phyloP scores from a whole-genome alignment of 2,329 filamentous ascomycete genomes.

The Talaromyces atroroseus region DNA sequence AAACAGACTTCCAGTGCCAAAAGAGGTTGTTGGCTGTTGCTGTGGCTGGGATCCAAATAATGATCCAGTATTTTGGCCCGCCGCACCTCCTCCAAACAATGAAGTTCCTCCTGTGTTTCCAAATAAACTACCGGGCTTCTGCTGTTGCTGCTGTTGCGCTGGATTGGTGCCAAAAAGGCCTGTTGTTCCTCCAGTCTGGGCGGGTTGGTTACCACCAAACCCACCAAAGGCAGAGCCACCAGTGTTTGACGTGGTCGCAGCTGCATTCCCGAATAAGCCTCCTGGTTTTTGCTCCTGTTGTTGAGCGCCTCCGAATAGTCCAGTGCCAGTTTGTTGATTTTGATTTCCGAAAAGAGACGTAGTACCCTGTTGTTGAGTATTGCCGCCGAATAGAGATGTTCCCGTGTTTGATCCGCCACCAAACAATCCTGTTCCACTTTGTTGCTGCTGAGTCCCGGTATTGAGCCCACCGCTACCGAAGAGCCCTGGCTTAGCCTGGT shows the following conservation, averaged over 20 bases:
- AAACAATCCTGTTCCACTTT: constrained; percentile 42
- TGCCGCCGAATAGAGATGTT: constrained; percentile 34
- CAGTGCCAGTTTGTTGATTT: constrained; percentile 26
- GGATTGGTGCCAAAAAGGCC: constrained; percentile 42
- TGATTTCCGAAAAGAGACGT: constrained; percentile 38
- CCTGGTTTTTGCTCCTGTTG: constrained; percentile 28
- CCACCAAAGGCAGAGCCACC: constrained; percentile 28
- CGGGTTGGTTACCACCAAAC: constrained; percentile 42
- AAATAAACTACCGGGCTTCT: constrained; percentile 52
- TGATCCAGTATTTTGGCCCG: constrained; percentile 39
- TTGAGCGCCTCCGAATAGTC: constrained; percentile 31
- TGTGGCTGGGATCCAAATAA: constrained; percentile 50
- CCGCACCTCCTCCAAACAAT: constrained; percentile 40
- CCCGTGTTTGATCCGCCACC: constrained; percentile 22
- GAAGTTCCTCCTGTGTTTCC: constrained; percentile 38
- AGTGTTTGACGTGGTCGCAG: constrained; percentile 33
- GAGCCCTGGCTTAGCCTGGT: constrained; percentile 32
- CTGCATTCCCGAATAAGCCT: constrained; percentile 41
- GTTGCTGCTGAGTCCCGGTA: constrained; percentile 38
- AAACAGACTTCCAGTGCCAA: constrained; percentile 45
- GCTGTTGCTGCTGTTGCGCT: constrained; percentile 43
- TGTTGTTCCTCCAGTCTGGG: constrained; percentile 31
- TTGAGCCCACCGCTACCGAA: constrained; percentile 37
- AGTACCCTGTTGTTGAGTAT: constrained; percentile 31
- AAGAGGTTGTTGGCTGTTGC: constrained; percentile 28